A percentile compares a stretch with the other conserved stretches of the same genome.
Evolutionary conservation across 352 stramenopile species (phyloP).

Genomic region (Phytophthora europaea): DNA sequence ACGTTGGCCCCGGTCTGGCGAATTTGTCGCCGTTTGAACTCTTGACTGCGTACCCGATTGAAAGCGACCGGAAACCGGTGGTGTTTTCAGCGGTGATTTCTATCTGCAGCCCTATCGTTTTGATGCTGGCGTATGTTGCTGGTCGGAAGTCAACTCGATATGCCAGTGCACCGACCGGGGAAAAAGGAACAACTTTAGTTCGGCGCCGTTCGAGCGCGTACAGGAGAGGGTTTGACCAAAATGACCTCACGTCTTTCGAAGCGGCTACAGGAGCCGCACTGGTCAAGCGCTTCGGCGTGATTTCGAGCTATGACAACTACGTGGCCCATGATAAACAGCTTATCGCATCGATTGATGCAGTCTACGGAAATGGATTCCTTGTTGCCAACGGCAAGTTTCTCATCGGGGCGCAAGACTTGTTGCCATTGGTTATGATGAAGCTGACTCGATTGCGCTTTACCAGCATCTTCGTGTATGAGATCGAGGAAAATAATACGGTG

Average conservation of each 20-base stretch:
- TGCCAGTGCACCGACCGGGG: neutral
- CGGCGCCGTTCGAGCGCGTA: conserved; percentile 14
- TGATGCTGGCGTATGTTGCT: conserved; percentile 32
- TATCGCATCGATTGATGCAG: conserved; percentile 41
- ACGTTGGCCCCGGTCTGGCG: conserved; percentile 15
- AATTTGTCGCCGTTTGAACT: conserved; percentile 31
- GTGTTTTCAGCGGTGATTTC: conserved; percentile 28
- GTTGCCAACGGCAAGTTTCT: conserved; percentile 48
- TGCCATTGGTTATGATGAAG: conserved; percentile 51
- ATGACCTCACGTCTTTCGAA: conserved; percentile 33
- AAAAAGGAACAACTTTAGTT: neutral
- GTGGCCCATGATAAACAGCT: conserved; percentile 19
- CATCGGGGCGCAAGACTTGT: conserved; percentile 40
- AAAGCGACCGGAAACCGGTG: conserved; percentile 16
- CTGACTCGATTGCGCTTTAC: conserved; percentile 39
- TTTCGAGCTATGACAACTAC: conserved; percentile 41
- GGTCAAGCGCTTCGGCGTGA: conserved; percentile 30
- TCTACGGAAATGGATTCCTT: conserved; percentile 54
- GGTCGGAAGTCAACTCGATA: conserved; percentile 23
- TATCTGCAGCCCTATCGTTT: conserved; percentile 30
- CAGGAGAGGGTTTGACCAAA: conserved; percentile 10
- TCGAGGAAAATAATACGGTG: conserved; percentile 20
- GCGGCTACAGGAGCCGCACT: conserved; percentile 32
- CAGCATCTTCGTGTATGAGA: conserved; percentile 45
- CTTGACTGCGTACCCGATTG: conserved; percentile 29